These are phyloP conservation scores for Amauroascus verrucosus DNA, from an alignment of 2,329 filamentous ascomycete species.

Conservation along the genomic window DNA sequence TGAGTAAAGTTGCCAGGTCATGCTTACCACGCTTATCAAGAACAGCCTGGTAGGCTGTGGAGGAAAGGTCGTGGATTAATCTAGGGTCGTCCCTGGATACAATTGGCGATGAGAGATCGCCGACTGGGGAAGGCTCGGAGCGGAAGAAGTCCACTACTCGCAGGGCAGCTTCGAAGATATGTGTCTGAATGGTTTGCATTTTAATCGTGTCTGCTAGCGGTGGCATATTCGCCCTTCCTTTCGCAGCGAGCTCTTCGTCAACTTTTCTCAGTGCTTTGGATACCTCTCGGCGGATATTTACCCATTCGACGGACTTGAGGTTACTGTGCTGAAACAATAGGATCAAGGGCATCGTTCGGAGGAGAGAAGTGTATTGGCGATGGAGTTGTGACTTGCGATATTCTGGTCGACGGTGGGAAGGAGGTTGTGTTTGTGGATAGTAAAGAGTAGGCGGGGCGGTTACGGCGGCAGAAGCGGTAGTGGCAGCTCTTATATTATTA, in stretches of 20 bases:
- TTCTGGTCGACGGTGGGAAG: slow-evolving; percentile 75
- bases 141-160: slow-evolving; percentile 77
- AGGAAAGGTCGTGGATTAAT: slow-evolving; percentile 51
- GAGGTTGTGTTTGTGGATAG: slow-evolving; percentile 62
- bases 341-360: slow-evolving; percentile 74
- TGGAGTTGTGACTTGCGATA: slow-evolving; percentile 83
- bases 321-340: slow-evolving; percentile 80
- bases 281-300: slow-evolving; percentile 60
- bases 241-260: slow-evolving; percentile 57
- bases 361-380: slow-evolving; percentile 75
- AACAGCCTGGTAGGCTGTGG: slow-evolving; percentile 43
- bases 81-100: slow-evolving; percentile 30
- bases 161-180: slow-evolving; percentile 77
- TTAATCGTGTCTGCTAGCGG: slow-evolving; percentile 53
- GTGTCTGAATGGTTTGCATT: slow-evolving; percentile 75
- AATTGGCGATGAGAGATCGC: slow-evolving; percentile 26
- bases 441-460: slow-evolving; percentile 37
- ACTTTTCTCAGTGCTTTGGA: slow-evolving; percentile 50
- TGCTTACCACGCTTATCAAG: slow-evolving; percentile 44
- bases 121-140: slow-evolving; percentile 35
- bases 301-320: slow-evolving; percentile 63
- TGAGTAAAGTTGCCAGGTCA: slow-evolving; percentile 62
- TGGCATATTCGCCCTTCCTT: slow-evolving; percentile 32
- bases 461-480: not conserved
- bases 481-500: slow-evolving; percentile 2